phyloP scores from a whole-genome alignment of 345 rosid species.

The Populus simonii region DNA sequence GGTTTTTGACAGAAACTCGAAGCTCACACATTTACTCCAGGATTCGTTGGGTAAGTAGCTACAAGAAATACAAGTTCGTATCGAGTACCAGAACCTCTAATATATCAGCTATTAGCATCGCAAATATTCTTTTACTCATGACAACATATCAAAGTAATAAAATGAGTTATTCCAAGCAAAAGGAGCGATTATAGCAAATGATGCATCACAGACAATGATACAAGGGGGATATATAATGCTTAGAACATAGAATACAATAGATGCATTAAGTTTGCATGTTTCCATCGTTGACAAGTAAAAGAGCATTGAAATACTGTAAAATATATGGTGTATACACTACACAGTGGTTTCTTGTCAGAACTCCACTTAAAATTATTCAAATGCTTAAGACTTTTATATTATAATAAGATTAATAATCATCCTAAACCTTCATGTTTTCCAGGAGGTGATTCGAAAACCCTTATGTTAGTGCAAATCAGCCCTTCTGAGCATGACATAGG shows the following conservation, averaged over 20 bases:
- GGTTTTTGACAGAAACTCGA: constrained; percentile 35
- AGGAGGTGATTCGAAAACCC: constrained; percentile 47
- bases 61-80: neutral
- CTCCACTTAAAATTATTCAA: neutral
- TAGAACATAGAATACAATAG: no score
- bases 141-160: neutral
- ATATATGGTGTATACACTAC: no score
- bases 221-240: no score
- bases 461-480: constrained; percentile 51
- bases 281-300: no score
- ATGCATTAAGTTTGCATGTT: no score
- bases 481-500: constrained; percentile 39
- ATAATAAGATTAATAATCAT: neutral
- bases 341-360: neutral
- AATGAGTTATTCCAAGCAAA: no score
- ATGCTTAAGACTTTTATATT: neutral
- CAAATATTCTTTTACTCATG: neutral
- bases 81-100: neutral
- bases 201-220: no score
- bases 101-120: neutral
- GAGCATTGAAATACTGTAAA: no score
- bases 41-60: constrained; percentile 37
- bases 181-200: no score
- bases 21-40: constrained; percentile 47
- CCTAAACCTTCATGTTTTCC: neutral